Base-by-base conservation (phyloP, 2,329 filamentous ascomycete species). In the Curvularia verruculosa region DNA sequence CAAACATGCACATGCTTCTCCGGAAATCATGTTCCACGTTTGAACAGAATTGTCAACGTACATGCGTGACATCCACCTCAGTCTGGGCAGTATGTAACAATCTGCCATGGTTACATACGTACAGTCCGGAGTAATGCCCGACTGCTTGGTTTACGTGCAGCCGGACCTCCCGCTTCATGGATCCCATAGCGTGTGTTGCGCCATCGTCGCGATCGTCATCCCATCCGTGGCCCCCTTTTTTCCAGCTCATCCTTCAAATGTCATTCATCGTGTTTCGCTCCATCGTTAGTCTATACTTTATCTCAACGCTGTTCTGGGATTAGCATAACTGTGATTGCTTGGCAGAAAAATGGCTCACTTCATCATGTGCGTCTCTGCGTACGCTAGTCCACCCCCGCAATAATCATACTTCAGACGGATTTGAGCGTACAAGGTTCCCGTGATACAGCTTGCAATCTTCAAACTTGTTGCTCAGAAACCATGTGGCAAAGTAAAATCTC, bases 241-340 rank as follows among this genome's bases (percentile, higher is more conserved):
- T 40, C 51, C 51, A 43, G 51, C 45, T 8, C 26, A 46, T 46
- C 34, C 40, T 45, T 34, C 21, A n/a, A 13, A 44, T 53, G 24
- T 34, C 31, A 5, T 15, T n/a, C n/a, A 3, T 31, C 29, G 28
- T 52, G 12, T 21, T 41, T 52, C 36, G 43, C 13, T 15, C 26
- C 26, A 23, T 40, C n/a, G 6, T 26, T 61, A 56, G 57, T 39
- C 28, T 29, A 21, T 41, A 58, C 54, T 53, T 36, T 60, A 60
- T 60, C 37, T 56, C 10, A 12, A 60, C 60, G 47, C 31, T 45
- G 36, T 10, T 34, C 43, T 13, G 34, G 26, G 41, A 6, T 24
- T 31, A 26, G 18, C 36, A 24, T 23, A 41, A 19, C 18, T 41
- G 24, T 29, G 24, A 7, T 10, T 44, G 41, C 41, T 28, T 44